These are phyloP conservation scores for Carex sylvatica DNA, from an alignment of 202 grass and related monocot genomes.

Conservation along the genomic window DNA sequence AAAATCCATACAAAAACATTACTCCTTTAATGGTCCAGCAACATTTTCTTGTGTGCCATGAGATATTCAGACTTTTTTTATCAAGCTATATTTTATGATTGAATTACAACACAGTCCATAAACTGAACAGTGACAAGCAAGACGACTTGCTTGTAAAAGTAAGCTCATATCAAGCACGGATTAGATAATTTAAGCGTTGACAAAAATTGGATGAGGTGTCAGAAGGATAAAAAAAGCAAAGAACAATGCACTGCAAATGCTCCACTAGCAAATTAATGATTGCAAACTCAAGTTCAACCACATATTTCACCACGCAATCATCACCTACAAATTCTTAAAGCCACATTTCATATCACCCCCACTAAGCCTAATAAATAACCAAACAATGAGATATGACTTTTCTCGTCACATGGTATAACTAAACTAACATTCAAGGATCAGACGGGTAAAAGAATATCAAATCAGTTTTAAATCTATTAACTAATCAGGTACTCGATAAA, in stretches of 20 bases:
- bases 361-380: neutral
- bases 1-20: too few species aligned
- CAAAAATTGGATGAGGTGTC: neutral
- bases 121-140: too few species aligned
- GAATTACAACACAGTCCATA: too few species aligned
- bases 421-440: neutral
- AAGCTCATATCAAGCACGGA: neutral
- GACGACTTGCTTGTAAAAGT: neutral
- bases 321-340: conserved; percentile 31
- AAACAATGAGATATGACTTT: too few species aligned
- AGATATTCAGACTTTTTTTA: too few species aligned
- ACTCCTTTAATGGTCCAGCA: too few species aligned
- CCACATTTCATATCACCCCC: conserved; percentile 8
- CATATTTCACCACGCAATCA: conserved; percentile 3
- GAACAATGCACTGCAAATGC: conserved; percentile 21
- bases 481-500: too few species aligned
- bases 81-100: too few species aligned
- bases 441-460: too few species aligned
- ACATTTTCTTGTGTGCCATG: too few species aligned
- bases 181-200: neutral
- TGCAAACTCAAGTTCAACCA: conserved; percentile 23
- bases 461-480: too few species aligned
- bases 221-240: neutral
- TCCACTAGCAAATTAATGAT: conserved; percentile 28
- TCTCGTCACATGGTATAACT: too few species aligned